These are phyloP conservation scores for Brassica nigra DNA, from an alignment of 345 rosid species.

Conservation along the genomic window DNA sequence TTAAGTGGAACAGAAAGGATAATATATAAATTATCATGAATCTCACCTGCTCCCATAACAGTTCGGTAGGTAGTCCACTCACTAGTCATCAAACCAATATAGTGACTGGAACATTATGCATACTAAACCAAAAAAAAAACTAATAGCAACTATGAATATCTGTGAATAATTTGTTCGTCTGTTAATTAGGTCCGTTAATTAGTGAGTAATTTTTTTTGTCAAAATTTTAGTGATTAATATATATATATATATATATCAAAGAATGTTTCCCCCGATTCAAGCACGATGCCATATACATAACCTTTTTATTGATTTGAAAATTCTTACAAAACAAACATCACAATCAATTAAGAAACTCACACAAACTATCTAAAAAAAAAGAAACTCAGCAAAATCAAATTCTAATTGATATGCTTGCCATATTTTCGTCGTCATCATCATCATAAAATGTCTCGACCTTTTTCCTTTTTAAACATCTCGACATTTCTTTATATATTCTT, in stretches of 20 bases:
- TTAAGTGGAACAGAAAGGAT: neutral
- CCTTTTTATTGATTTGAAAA: neutral
- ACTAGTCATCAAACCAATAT: neutral
- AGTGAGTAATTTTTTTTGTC: too few relatives aligned
- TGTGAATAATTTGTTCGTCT: neutral
- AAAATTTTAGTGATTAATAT: neutral
- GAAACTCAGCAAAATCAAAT: constrained; percentile 12
- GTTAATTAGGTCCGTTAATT: neutral
- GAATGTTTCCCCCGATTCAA: neutral
- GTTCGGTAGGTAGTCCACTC: constrained; percentile 3
- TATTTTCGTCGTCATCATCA: constrained; percentile 18
- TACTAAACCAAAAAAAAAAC: neutral
- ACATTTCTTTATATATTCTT: neutral
- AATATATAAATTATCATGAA: neutral
- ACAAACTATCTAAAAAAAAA: neutral
- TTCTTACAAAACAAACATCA: neutral
- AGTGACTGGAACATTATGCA: constrained; percentile 7
- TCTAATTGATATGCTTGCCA: constrained; percentile 32
- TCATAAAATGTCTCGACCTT: constrained; percentile 7
- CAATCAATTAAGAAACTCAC: neutral
- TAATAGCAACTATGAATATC: neutral
- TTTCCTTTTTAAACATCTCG: too few relatives aligned
- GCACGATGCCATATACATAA: neutral
- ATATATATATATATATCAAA: neutral
- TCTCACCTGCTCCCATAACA: constrained; percentile 14